A percentile compares a stretch with the other conserved stretches of the same genome.
phyloP scores from a whole-genome alignment of 805 yeast species.

The Ogataea neopini region DNA sequence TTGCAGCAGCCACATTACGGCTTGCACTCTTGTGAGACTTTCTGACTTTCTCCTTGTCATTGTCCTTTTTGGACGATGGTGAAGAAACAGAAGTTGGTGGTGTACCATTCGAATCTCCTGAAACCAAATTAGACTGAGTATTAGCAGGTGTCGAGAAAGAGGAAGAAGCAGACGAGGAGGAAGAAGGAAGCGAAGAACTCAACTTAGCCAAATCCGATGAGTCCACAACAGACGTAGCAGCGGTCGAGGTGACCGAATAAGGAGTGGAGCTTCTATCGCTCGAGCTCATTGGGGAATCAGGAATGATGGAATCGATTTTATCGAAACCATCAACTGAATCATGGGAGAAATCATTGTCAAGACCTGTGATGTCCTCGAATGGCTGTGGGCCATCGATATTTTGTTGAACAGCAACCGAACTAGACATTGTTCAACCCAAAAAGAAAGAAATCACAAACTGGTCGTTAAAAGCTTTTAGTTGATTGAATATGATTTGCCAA shows the following conservation, averaged over 20 bases:
- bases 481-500: constrained; percentile 6
- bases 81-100: constrained; percentile 19
- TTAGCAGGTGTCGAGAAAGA: constrained; percentile 13
- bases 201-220: constrained; percentile 20
- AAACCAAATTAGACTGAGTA: neutral
- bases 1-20: constrained; percentile 55
- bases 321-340: constrained; percentile 6
- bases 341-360: constrained; percentile 1
- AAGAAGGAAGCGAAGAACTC: constrained; percentile 14
- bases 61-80: constrained; percentile 22
- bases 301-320: constrained; percentile 20
- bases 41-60: constrained; percentile 28
- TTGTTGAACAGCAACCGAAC: constrained; percentile 13
- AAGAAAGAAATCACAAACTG: constrained; percentile 25
- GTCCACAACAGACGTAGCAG: constrained; percentile 32
- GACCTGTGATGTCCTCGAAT: constrained; percentile 3
- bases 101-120: neutral
- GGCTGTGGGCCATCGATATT: constrained; percentile 10
- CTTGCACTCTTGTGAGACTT: constrained; percentile 32
- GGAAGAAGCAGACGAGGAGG: constrained; percentile 12
- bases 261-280: constrained; percentile 42
- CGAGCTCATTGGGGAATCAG: constrained; percentile 34
- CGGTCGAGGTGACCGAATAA: constrained; percentile 40
- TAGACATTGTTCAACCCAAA: constrained; percentile 12
- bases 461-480: constrained; percentile 24